Base-by-base conservation (phyloP, 148 eudicot genomes). In the Beta vulgaris region DNA sequence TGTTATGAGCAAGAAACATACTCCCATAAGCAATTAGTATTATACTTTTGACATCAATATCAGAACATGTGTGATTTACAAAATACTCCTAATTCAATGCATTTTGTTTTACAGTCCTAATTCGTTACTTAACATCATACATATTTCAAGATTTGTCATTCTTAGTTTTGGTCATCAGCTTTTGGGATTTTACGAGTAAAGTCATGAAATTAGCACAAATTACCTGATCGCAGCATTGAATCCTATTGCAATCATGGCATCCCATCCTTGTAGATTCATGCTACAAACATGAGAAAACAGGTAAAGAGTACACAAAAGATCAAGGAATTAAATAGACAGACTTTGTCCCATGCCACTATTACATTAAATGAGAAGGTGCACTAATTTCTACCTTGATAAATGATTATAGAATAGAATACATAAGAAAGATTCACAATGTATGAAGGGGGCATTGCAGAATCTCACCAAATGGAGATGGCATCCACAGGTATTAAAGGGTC, bases 221-320 rank as follows among this genome's bases (percentile, higher is more conserved):
- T 69, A 91, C 97, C 97, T 91, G 79, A 89, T 86, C 60, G 91
- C 97, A 75, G 97, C 97, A 83, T 88, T 91, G 75, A 91, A 91
- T 49, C 97, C 97, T 10, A 89, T 72, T 12, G 91, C 90, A 73
- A 89, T 89, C 93, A 91, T 91, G 3, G 90, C 90, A 84, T 88
- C 91, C 97, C 97, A 91, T 74, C 97, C 91, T 62, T 85, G 78
- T 72, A 91, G 87, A 72, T 91, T 91, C 97, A 91, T 88, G 84
- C 97, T 91, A 87, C 77, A 86, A 71, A 72, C 72, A 72, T 42
- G 29, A 69, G 35, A 69, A 68, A 68, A 1, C 42, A 39, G 16
- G 35, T 8, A 43, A 48, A 58, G 34, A 28, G 46, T 21, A 19
- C 69, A 64, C 7, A 4, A 37, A 39, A 11, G 32, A 61, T 15